Conservation (phyloP, 805 yeast species). For the Hanseniaspora lindneri region DNA sequence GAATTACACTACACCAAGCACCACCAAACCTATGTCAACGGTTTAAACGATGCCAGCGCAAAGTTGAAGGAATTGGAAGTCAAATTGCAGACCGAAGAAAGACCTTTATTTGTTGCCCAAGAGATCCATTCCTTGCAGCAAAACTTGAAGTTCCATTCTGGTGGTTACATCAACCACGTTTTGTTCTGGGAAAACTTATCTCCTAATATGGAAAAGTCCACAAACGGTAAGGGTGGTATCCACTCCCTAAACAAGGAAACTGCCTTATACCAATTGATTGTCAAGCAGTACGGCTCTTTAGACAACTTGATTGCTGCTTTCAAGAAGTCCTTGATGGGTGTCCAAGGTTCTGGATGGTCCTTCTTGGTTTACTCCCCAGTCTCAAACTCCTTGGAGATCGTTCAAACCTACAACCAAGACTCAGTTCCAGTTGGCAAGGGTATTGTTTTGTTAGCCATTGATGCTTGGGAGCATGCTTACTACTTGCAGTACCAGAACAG, state of each 20-base stretch:
- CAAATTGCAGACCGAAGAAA: slow-evolving; percentile 40
- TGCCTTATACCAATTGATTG: slow-evolving; percentile 47
- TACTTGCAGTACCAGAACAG: slow-evolving; percentile 86
- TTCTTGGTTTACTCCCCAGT: slow-evolving; percentile 73
- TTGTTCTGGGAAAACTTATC: slow-evolving; percentile 82
- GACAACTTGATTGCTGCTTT: slow-evolving; percentile 55
- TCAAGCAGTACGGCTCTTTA: slow-evolving; percentile 55
- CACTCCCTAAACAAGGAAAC: slow-evolving; percentile 33
- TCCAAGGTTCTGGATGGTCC: slow-evolving; percentile 95
- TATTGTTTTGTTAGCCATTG: slow-evolving; percentile 75
- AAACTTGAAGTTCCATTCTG: slow-evolving; percentile 79
- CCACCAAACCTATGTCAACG: slow-evolving; percentile 83
- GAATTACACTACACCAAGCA: slow-evolving; percentile 81
- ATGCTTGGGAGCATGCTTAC: slow-evolving; percentile 96
- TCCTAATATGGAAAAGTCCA: slow-evolving; percentile 46
- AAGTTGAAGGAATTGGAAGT: slow-evolving; percentile 55
- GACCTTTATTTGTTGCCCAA: slow-evolving; percentile 37
- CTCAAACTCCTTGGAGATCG: slow-evolving; percentile 64
- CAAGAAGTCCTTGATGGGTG: slow-evolving; percentile 65
- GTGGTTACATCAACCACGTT: slow-evolving; percentile 79
- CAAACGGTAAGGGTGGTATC: slow-evolving; percentile 15
- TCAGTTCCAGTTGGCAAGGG: slow-evolving; percentile 54
- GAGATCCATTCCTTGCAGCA: slow-evolving; percentile 44
- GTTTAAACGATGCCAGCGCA: slow-evolving; percentile 68
- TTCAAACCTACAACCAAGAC: slow-evolving; percentile 78